Conservation (phyloP, 768 basidiomycete species). For the Termitomyces sp. region DNA sequence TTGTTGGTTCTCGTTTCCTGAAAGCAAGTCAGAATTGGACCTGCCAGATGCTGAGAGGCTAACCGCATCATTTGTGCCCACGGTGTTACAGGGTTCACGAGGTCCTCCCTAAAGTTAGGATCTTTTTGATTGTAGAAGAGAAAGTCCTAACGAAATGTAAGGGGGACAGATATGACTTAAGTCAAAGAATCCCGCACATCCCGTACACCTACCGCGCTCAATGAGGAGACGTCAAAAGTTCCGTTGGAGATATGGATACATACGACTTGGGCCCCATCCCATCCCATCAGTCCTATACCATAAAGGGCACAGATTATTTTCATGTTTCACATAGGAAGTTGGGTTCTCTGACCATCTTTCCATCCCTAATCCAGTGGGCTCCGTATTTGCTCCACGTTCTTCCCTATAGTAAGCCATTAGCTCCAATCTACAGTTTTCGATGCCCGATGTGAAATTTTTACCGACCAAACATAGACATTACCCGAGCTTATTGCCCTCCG, state of each 20-base stretch:
- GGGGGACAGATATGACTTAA: slow-evolving; percentile 11
- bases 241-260: slow-evolving; percentile 32
- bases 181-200: slow-evolving; percentile 37
- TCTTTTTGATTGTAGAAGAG: slow-evolving; percentile 83
- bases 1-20: slow-evolving; percentile 14
- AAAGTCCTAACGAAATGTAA: slow-evolving; percentile 52
- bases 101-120: slow-evolving; percentile 51
- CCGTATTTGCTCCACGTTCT: slow-evolving; percentile 80
- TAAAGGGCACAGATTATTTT: slow-evolving; percentile 4
- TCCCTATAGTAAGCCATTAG: slow-evolving; percentile 40
- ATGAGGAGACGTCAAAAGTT: slow-evolving; percentile 3
- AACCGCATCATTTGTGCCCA: slow-evolving; percentile 76
- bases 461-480: slow-evolving; percentile 75
- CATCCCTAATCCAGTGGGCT: slow-evolving; percentile 79
- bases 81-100: slow-evolving; percentile 55
- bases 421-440: neutral
- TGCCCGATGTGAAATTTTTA: neutral
- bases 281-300: slow-evolving; percentile 50
- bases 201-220: slow-evolving; percentile 37
- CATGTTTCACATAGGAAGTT: slow-evolving; percentile 4
- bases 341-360: slow-evolving; percentile 58
- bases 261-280: slow-evolving; percentile 84
- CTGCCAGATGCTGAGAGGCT: slow-evolving; percentile 15
- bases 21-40: neutral
- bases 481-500: slow-evolving; percentile 68